A percentile compares a stretch with the other conserved stretches of the same genome.
Conservation (phyloP, 305 asterid genomes). For the Plantago lanceolata region DNA sequence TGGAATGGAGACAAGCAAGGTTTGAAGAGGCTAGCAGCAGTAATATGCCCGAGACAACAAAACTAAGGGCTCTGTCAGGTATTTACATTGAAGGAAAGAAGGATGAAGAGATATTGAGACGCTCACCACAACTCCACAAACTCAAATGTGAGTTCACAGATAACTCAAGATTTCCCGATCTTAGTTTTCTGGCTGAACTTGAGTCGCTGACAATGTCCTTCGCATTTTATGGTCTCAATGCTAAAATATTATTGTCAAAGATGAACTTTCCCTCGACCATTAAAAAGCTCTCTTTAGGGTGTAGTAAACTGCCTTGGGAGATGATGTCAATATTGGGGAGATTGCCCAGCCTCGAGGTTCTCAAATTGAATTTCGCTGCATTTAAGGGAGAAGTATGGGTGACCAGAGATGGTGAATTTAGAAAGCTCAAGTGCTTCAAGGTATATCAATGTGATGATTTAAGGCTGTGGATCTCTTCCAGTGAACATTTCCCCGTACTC, state of each 20-base stretch:
- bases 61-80: background rate
- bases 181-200: background rate
- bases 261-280: slow-evolving; percentile 22
- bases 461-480: slow-evolving; percentile 1
- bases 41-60: background rate
- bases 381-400: slow-evolving; percentile 23
- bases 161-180: background rate
- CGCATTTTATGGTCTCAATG: background rate
- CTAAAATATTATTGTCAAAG: background rate
- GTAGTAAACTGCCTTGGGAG: slow-evolving; percentile 22
- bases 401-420: slow-evolving; percentile 19
- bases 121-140: slow-evolving; percentile 7
- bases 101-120: slow-evolving; percentile 12
- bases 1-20: background rate
- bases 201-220: slow-evolving; percentile 1
- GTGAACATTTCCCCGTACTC: slow-evolving; percentile 19
- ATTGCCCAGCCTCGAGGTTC: slow-evolving; percentile 25
- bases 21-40: background rate
- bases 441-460: background rate
- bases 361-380: slow-evolving; percentile 18
- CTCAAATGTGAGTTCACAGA: background rate
- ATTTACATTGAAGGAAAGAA: background rate
- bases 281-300: slow-evolving; percentile 21
- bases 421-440: slow-evolving; percentile 23
- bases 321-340: slow-evolving; percentile 7